A percentile compares a stretch with the other conserved stretches of the same genome.
phyloP scores from a whole-genome alignment of 2,329 filamentous ascomycete genomes.

The Drechslerella dactyloides region DNA sequence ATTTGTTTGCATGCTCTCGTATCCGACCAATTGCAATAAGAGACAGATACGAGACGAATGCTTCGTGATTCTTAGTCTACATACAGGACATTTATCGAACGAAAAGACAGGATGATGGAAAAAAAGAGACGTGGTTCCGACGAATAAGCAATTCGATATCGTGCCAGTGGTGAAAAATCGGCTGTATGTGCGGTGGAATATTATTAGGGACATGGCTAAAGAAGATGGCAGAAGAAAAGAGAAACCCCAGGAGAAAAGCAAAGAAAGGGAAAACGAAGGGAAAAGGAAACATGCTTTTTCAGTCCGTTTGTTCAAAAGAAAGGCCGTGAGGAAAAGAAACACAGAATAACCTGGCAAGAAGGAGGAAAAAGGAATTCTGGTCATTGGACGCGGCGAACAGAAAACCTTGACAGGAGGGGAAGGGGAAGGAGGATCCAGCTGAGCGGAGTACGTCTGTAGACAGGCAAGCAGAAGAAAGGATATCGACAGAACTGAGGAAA shows the following conservation, averaged over 20 bases:
- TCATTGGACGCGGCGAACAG: neutral
- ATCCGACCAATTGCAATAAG: neutral
- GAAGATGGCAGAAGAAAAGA: neutral
- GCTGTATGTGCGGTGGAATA: slow-evolving; percentile 2
- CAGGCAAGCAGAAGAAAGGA: neutral
- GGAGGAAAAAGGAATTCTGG: neutral
- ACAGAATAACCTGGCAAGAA: neutral
- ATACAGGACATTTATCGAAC: slow-evolving; percentile 33
- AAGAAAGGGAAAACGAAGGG: neutral
- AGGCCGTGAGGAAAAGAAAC: neutral
- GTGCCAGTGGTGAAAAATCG: neutral
- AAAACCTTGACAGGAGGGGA: neutral
- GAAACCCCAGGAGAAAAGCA: slow-evolving; percentile 3
- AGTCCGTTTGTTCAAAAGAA: neutral
- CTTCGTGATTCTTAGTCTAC: slow-evolving; percentile 24
- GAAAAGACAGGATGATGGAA: neutral
- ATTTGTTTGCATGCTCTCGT: too few species aligned
- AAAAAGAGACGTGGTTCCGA: neutral
- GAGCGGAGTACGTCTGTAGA: slow-evolving; percentile 3
- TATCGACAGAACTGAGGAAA: slow-evolving; percentile 3
- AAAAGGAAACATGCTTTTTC: neutral
- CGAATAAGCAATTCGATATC: neutral
- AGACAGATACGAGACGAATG: neutral
- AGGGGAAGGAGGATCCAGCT: slow-evolving; percentile 5
- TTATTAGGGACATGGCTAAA: neutral